Evolutionary conservation across 805 yeast genomes (phyloP), one percentile per base, ranked within the genome.

Genomic region (Saccharomycopsis schoenii): DNA sequence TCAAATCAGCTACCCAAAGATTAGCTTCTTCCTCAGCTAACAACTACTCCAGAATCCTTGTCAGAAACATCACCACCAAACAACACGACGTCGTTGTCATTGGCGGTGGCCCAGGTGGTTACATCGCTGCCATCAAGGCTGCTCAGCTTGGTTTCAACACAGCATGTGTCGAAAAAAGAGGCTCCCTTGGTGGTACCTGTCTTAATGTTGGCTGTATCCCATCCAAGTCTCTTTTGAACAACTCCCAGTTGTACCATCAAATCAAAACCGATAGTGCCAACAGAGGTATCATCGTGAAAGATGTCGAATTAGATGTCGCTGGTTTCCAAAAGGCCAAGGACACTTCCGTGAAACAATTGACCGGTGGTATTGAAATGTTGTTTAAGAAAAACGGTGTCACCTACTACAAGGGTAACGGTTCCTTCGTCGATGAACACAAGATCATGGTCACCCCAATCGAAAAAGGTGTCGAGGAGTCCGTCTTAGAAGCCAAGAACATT

Each of bases 61-160:
- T 56, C 39, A 61, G 65, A 59, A 55, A 57, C 58, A 54, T 63
- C 17, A 39, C 79, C 64, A 74, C 76, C 66, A 76, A 77, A 69
- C 85, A 86, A 71, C 94, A 89, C 73, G 98, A 94, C 71, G 83
- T 94, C 60, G 96, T 93, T 60, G 89, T 94, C 68, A 88, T 94
- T 71, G 99, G 99, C 68, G 98, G 97, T 69, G 99, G 99, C 62
- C 99, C 99, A 68, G 99, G 98, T 75, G 99, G 99, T 65, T 94
- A 94, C 74, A 94, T 94, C 69, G 98, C 97, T 60, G 99, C 99
- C 70, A 94, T 94, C 75, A 93, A 90, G 76, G 97, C 97, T 63
- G 99, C 99, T 58, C 99, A 94, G 80, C 80, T 92, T 64, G 97
- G 97, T 51, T 82, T 80, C 69, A 86, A 92, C 75, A 90, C 97